Conservation (phyloP, 208 protist genomes). For the Leishmania turanica region DNA sequence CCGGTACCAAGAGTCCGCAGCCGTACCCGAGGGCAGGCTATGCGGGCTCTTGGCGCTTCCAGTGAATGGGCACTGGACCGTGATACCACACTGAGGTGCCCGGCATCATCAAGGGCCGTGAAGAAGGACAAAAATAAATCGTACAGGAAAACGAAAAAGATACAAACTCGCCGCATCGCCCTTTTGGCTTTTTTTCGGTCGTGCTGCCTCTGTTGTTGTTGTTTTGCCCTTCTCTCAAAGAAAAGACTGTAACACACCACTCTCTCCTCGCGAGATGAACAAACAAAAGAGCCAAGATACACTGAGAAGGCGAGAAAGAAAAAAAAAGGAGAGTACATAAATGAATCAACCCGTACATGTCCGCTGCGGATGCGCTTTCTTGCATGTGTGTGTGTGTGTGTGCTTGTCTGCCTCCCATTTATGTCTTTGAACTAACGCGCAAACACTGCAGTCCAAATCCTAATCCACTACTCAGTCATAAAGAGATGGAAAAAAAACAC, state of each 20-base stretch:
- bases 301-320: not conserved
- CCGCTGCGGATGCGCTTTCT: not conserved
- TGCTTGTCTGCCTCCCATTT: not conserved
- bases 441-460: not conserved
- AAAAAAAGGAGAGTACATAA: constrained; percentile 8
- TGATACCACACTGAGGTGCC: not conserved
- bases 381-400: not conserved
- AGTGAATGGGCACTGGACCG: not conserved
- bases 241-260: not conserved
- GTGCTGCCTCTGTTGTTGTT: not conserved
- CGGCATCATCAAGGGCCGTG: not conserved
- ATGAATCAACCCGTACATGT: constrained; percentile 1
- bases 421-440: not conserved
- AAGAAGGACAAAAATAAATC: constrained; percentile 29
- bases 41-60: not conserved
- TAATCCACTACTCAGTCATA: constrained; percentile 1
- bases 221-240: not conserved
- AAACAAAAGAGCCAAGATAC: constrained; percentile 6
- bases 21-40: not conserved
- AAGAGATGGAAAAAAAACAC: constrained; percentile 16
- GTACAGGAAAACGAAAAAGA: constrained; percentile 26
- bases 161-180: not conserved
- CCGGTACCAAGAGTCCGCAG: not conserved
- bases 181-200: not conserved
- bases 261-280: not conserved